These are phyloP conservation scores for Amoebophrya sp. DNA, from an alignment of 169 alveolate genomes.

Conservation along the genomic window DNA sequence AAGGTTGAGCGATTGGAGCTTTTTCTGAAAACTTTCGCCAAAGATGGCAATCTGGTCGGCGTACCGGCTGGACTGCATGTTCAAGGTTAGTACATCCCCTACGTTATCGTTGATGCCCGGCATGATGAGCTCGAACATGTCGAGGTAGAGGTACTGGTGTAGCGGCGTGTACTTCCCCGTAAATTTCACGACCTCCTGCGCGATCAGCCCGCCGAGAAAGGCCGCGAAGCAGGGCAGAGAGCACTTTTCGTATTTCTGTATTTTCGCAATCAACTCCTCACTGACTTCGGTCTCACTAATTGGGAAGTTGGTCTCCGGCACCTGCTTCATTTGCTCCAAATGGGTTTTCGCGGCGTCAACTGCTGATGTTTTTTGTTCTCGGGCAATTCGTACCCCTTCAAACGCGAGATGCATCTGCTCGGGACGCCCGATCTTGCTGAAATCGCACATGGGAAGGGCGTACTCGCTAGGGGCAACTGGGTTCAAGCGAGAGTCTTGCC, in stretches of 20 bases:
- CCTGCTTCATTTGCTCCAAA: constrained; percentile 32
- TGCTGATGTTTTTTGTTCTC: background rate
- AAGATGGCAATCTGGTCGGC: constrained; percentile 83
- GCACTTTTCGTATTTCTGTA: constrained; percentile 65
- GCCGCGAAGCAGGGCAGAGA: constrained; percentile 90
- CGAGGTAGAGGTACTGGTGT: constrained; percentile 90
- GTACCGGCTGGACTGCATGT: constrained; percentile 58
- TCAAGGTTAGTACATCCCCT: no score
- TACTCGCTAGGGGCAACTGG: constrained; percentile 70
- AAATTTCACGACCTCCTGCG: constrained; percentile 93
- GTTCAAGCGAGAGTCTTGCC: constrained; percentile 58
- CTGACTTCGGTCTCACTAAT: constrained; percentile 72
- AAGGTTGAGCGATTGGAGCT: constrained; percentile 57
- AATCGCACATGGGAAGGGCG: constrained; percentile 77
- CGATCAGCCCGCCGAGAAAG: constrained; percentile 95
- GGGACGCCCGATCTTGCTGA: constrained; percentile 89
- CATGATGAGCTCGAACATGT: constrained; percentile 85
- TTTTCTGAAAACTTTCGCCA: constrained; percentile 71
- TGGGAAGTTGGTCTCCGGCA: constrained; percentile 49
- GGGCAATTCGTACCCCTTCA: constrained; percentile 51
- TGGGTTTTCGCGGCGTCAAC: background rate
- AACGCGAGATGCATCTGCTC: constrained; percentile 88
- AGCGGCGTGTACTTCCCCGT: constrained; percentile 98
- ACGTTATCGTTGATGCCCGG: no score
- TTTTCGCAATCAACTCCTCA: constrained; percentile 64